phyloP scores from a whole-genome alignment of 352 stramenopile species.

The Labyrinthula sp. region DNA sequence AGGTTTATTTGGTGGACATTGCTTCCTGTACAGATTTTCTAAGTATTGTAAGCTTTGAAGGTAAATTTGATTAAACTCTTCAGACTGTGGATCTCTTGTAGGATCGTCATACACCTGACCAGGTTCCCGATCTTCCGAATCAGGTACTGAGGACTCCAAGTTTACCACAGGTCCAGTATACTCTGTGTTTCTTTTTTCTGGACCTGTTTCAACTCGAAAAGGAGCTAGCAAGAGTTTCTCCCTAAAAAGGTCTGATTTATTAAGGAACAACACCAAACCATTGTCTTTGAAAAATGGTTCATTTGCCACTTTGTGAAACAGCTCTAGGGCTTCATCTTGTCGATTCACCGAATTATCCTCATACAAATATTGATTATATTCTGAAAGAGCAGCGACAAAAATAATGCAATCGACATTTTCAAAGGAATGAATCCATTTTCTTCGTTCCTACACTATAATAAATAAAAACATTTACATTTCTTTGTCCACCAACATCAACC shows the following conservation, averaged over 20 bases:
- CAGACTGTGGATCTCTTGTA: no score
- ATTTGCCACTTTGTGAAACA: conserved; percentile 49
- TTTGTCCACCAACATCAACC: conserved; percentile 48
- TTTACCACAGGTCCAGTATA: conserved; percentile 8
- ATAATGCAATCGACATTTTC: conserved; percentile 43
- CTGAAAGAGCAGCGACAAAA: conserved; percentile 50
- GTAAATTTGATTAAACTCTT: no score
- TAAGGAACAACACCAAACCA: conserved; percentile 47
- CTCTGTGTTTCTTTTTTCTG: conserved; percentile 16
- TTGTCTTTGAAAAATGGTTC: conserved; percentile 40
- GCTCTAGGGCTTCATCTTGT: conserved; percentile 41
- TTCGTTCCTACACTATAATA: no score
- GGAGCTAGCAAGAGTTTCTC: conserved; percentile 36
- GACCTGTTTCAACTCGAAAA: conserved; percentile 29
- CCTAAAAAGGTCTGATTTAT: conserved; percentile 43
- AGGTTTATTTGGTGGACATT: no score
- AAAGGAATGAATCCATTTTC: conserved; percentile 54
- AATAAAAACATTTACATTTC: no score
- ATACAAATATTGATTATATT: conserved; percentile 46
- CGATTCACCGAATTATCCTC: conserved; percentile 43
- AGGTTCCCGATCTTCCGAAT: no score
- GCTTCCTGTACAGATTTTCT: no score
- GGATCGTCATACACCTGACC: no score
- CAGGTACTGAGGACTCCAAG: background rate
- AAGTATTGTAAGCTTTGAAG: no score